Conservation (phyloP, 257 asterid genomes). For the Linderniella brevidens region DNA sequence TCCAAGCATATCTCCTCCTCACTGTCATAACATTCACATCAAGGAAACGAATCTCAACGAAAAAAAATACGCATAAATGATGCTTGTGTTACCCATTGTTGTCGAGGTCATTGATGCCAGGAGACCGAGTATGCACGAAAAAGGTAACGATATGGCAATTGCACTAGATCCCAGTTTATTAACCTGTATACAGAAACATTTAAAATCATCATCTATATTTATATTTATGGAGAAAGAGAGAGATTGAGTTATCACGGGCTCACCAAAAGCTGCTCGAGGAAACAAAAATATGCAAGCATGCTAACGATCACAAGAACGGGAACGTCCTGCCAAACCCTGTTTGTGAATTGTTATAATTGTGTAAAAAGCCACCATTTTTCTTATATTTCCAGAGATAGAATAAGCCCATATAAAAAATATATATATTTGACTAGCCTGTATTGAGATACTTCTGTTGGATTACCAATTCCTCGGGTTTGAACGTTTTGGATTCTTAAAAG, state of each 20-base stretch:
- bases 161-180: constrained; percentile 71
- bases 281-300: constrained; percentile 94
- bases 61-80: neutral
- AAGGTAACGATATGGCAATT: constrained; percentile 82
- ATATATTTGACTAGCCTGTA: too few relatives aligned
- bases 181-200: constrained; percentile 28
- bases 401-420: too few relatives aligned
- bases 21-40: constrained; percentile 20
- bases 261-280: constrained; percentile 94
- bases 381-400: neutral
- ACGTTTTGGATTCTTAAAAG: neutral
- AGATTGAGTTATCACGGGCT: constrained; percentile 12
- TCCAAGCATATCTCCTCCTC: constrained; percentile 66
- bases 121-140: constrained; percentile 91
- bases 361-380: neutral
- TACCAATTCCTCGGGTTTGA: neutral
- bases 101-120: constrained; percentile 94
- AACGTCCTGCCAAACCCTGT: constrained; percentile 93
- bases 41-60: constrained; percentile 1
- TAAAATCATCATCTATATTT: constrained; percentile 6
- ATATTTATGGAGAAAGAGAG: too few relatives aligned
- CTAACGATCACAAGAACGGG: constrained; percentile 84
- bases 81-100: constrained; percentile 51
- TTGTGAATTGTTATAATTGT: too few relatives aligned
- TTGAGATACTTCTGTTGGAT: too few relatives aligned